Evolutionary conservation across 345 rosid species (phyloP), one percentile per base, ranked within the genome.

Genomic region (Linum tenue): DNA sequence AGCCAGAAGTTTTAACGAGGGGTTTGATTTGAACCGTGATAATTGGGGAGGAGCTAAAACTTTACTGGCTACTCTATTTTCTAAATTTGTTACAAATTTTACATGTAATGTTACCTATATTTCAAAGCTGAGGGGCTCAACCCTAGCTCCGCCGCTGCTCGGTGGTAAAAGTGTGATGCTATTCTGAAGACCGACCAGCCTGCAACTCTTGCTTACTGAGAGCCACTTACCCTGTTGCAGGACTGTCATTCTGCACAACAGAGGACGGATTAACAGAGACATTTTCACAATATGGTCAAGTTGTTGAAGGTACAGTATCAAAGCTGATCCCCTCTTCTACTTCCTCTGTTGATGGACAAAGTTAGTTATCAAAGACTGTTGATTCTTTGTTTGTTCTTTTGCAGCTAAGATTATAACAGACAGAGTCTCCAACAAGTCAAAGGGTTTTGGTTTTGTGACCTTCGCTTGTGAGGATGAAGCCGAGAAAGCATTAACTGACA

Each of bases 381-480:
- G 57, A 35, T 43, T 5, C 39, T 53, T 36, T 62, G 4, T 3
- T 35, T 69, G 31, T 62, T 44, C 38, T 51, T 55, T 67, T 44
- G 44, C 85, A 90, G 96, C 96, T 7, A 83, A 81, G 73, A 67
- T 92, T 68, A 64, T 90, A 0, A 70, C 57, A 74, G 96, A 92
- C 70, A 82, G 86, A 81, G 81, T 79, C 60, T 71, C 89, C 0
- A 83, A 86, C 12, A 85, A 73, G 79, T 78, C 90, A 2, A 88
- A 90, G 79, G 98, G 94, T 37, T 90, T 92, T 43, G 94, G 94
- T 2, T 90, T 92, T 68, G 94, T 90, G 61, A 87, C 94, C 40
- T 92, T 77, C 77, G 97, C 96, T 42, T 86, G 96, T 31, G 78
- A 59, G 37, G 87, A 87, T 7, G 97, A 92, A 75, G 94, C 98